A percentile compares a stretch with the other conserved stretches of the same genome.
Conservation (phyloP, 2,329 filamentous ascomycete genomes). For the Exophiala alcalophila region DNA sequence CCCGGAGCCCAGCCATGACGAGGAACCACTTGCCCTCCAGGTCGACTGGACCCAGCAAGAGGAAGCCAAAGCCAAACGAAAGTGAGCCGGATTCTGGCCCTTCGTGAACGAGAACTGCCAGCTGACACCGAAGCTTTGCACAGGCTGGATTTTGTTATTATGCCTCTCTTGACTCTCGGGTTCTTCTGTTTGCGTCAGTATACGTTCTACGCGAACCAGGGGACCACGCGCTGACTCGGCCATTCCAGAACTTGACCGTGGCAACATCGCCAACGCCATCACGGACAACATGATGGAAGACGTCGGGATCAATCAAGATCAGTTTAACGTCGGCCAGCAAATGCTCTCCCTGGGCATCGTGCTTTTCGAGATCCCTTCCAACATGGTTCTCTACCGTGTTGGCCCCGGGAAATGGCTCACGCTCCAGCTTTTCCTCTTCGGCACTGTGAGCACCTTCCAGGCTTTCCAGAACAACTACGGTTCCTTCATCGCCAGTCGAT, state of each 20-base stretch:
- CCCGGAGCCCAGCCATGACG: slow-evolving; percentile 11
- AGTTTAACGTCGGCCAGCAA: slow-evolving; percentile 56
- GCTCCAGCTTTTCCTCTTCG: slow-evolving; percentile 52
- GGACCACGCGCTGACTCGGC: slow-evolving; percentile 14
- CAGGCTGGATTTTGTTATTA: slow-evolving; percentile 30
- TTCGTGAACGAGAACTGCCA: neutral
- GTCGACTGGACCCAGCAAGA: slow-evolving; percentile 22
- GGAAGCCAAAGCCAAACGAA: slow-evolving; percentile 24
- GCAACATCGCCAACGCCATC: slow-evolving; percentile 50
- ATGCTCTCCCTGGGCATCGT: slow-evolving; percentile 53
- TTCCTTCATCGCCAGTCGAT: slow-evolving; percentile 50
- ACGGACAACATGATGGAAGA: slow-evolving; percentile 54
- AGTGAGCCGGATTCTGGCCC: slow-evolving; percentile 6
- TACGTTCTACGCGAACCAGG: slow-evolving; percentile 21
- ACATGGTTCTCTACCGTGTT: slow-evolving; percentile 52
- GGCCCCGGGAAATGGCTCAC: slow-evolving; percentile 55
- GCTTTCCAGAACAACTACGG: slow-evolving; percentile 50
- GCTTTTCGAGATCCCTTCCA: slow-evolving; percentile 51
- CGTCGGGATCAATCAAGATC: slow-evolving; percentile 50
- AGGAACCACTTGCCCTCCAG: slow-evolving; percentile 9
- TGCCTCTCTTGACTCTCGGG: slow-evolving; percentile 32
- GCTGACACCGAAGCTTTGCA: neutral
- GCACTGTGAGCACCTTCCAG: slow-evolving; percentile 55
- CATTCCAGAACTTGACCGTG: slow-evolving; percentile 21
- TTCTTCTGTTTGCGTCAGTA: slow-evolving; percentile 34